Percentiles rank a stretch among this genome's conserved stretches.
phyloP scores from a whole-genome alignment of 768 basidiomycete species.

The Boletus reticulatus region DNA sequence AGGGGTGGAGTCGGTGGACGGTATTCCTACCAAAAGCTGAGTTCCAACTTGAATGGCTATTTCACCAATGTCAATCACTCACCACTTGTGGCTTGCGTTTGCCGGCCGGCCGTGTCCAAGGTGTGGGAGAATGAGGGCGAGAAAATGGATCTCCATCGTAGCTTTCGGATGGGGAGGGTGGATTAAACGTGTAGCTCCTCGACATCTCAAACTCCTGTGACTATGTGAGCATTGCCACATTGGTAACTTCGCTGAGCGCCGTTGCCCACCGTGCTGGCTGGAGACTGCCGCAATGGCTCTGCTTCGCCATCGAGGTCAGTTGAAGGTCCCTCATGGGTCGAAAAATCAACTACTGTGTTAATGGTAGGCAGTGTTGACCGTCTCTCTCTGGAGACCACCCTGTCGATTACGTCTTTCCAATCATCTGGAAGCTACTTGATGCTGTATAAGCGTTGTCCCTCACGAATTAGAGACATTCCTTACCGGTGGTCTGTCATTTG shows the following conservation, averaged over 20 bases:
- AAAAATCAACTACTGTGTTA: conserved; percentile 32
- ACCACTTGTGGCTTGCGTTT: conserved; percentile 30
- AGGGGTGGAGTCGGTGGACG: conserved; percentile 61
- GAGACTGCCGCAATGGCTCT: conserved; percentile 32
- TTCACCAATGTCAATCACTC: conserved; percentile 6
- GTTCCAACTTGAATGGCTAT: background rate
- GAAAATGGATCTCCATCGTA: conserved; percentile 34
- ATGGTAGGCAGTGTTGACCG: conserved; percentile 31
- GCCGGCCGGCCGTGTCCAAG: conserved; percentile 25
- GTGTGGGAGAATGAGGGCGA: conserved; percentile 36
- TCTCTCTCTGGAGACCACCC: conserved; percentile 31
- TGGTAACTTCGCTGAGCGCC: conserved; percentile 25
- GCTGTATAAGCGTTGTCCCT: conserved; percentile 3
- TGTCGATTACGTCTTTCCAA: conserved; percentile 35
- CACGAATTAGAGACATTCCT: conserved; percentile 8
- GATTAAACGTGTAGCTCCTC: conserved; percentile 30
- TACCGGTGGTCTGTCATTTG: conserved; percentile 32
- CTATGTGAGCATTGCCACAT: conserved; percentile 26
- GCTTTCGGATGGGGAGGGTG: conserved; percentile 35
- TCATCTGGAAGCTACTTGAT: conserved; percentile 32
- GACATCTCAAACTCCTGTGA: conserved; percentile 33
- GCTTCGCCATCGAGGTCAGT: conserved; percentile 25
- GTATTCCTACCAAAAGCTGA: conserved; percentile 39
- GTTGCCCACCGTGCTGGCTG: conserved; percentile 33
- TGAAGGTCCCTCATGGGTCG: conserved; percentile 23